Evolutionary conservation across 129 eudicot species (phyloP).

Genomic region (Flaveria bidentis): DNA sequence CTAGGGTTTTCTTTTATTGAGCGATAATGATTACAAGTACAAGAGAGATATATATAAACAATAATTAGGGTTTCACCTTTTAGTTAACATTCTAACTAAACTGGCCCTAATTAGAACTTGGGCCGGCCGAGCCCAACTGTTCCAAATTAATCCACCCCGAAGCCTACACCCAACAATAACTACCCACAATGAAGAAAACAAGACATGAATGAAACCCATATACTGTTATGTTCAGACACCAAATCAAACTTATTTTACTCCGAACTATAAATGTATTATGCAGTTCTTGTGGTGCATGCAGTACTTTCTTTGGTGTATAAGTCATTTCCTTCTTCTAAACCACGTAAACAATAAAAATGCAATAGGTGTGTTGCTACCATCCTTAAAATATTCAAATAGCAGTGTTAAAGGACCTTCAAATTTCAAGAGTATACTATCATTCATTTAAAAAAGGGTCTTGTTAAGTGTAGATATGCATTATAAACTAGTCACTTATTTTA

Average conservation of each 20-base stretch:
- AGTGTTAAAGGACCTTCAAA: not conserved
- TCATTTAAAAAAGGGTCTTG: not conserved
- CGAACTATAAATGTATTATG: not conserved
- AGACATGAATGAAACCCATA: too few species aligned
- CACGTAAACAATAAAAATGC: not conserved
- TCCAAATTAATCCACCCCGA: too few species aligned
- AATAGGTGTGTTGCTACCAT: not conserved
- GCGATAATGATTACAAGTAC: too few species aligned
- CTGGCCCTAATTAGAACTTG: too few species aligned
- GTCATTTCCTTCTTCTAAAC: not conserved
- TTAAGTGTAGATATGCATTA: constrained; percentile 4
- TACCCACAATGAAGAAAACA: too few species aligned
- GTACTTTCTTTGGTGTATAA: not conserved
- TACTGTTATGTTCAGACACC: not conserved
- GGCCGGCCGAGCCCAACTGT: too few species aligned
- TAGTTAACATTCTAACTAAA: too few species aligned
- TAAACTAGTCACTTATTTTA: constrained; percentile 2
- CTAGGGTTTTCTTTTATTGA: too few species aligned
- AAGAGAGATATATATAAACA: too few species aligned
- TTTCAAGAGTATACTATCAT: constrained; percentile 1
- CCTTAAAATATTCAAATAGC: not conserved
- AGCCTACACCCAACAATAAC: too few species aligned
- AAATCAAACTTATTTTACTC: not conserved
- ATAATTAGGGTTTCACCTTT: too few species aligned
- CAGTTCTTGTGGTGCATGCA: not conserved